These are phyloP conservation scores for Streptanthus diversifolius DNA, from an alignment of 345 rosid genomes.

Conservation along the genomic window DNA sequence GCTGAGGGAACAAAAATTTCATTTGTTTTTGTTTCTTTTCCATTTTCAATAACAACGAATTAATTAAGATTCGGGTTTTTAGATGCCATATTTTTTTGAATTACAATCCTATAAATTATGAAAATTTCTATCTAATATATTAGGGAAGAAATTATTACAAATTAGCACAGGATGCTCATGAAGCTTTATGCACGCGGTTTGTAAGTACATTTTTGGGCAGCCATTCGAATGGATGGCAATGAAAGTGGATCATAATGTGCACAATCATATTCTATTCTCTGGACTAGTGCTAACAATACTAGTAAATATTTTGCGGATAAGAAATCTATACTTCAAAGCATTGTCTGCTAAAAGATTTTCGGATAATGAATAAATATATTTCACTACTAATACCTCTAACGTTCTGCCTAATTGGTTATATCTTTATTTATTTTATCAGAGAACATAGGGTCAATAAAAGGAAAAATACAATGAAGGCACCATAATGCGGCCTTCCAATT, in stretches of 20 bases:
- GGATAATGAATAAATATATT: slow-evolving; percentile 12
- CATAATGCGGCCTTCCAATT: slow-evolving; percentile 29
- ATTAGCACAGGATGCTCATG: slow-evolving; percentile 30
- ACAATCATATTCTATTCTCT: slow-evolving; percentile 25
- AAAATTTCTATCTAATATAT: background rate
- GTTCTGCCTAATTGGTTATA: background rate
- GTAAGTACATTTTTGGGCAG: slow-evolving; percentile 28
- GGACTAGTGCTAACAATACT: background rate
- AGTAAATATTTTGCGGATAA: slow-evolving; percentile 6
- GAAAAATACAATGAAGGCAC: slow-evolving; percentile 17
- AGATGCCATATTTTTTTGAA: background rate
- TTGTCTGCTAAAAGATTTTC: background rate
- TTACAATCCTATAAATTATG: background rate
- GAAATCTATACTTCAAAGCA: background rate
- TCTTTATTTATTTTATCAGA: background rate
- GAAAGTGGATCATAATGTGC: slow-evolving; percentile 25
- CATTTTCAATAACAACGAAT: background rate
- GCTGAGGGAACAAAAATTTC: background rate
- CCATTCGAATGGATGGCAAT: slow-evolving; percentile 34
- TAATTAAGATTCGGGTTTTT: background rate
- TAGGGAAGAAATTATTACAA: slow-evolving; percentile 1
- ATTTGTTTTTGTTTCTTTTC: background rate
- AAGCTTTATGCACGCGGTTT: slow-evolving; percentile 38
- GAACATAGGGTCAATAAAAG: slow-evolving; percentile 17
- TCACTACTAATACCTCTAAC: slow-evolving; percentile 6